Evolutionary conservation across 768 basidiomycete species (phyloP), one percentile per base, ranked within the genome.

Genomic region (Russula ochroleuca): DNA sequence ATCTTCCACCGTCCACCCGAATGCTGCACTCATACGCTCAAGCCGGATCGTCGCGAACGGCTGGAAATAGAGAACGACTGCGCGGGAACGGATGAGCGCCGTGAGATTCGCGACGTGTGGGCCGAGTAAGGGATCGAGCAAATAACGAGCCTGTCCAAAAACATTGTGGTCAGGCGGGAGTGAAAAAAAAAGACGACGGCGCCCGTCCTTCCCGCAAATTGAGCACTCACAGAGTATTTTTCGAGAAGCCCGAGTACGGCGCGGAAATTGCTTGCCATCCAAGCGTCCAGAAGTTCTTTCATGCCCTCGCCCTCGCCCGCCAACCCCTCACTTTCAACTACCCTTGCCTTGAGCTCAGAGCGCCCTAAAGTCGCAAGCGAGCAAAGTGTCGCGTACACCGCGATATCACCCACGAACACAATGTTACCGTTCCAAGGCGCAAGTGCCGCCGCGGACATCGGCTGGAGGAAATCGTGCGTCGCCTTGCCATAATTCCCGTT

Each of bases 181-280:
- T n/a, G 15, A 28, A 52, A 52, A 15, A 31, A n/a, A n/a, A 13
- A 35, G 51, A 23, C 38, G 23, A 40, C 2, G 3, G 28, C 28
- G 5, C 28, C 28, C 1, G 4, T 35, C 35, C 35, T 28, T 28
- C 28, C 28, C 28, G 2, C 35, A 35, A 35, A 35, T 11, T 35
- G 72, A 72, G 37, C 58, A 91, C 63, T 59, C 41, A 64, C 93
- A 33, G 89, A 90, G 71, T 88, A 85, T 62, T 81, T 79, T 10
- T 83, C 79, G 50, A 98, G 81, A 21, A 92, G 75, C 35, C 88
- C 87, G 14, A 95, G 80, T 9, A 90, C 90, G 6, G 79, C 82
- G 71, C 88, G 92, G 79, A 97, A 98, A 69, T 88, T 85, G 73
- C 89, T 94, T 62, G 81, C 81, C 79, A 94, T 86, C 75, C 93